Evolutionary conservation across 148 eudicot species (phyloP), one percentile per base, ranked within the genome.

Genomic region (Mesembryanthemum crystallinum): DNA sequence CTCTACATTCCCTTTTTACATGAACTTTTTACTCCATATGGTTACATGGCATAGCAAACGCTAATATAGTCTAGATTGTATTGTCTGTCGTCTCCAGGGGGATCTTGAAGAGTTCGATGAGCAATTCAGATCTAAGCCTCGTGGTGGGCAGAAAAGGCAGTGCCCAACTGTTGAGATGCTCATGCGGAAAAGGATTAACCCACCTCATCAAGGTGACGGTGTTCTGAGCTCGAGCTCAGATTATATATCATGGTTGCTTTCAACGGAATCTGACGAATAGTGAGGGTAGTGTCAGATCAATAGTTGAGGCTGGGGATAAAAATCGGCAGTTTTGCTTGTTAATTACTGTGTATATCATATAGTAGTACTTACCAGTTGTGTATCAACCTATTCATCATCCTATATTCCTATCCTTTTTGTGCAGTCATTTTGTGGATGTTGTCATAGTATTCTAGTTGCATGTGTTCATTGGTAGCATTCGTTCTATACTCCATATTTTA

Each of bases 41-140:
- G 21, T 11, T 30, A 29, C 20, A 20, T 1, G 28, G 37, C 72
- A 64, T 18, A 3, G 37, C 14, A 24, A 0, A 43, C 29, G n/a
- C 71, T 39, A 10, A 54, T 63, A 7, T 5, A 7, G 17, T 64
- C 28, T 1, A 18, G 8, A 27, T 59, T 42, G 6, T 21, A 29
- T 13, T 28, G 3, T 23, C 30, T 29, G 29, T 27, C 20, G 23
- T 33, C 14, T 72, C 1, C 67, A 85, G 88, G 88, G 88, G 51
- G 82, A 83, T 62, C 65, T 82, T 45, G 88, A 85, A 66, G 88
- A 80, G 65, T 75, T 80, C 39, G 88, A 85, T 47, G 82, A 80
- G 71, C 73, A 72, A 71, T 78, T 81, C 76, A 80, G 77, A 64
- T 74, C 80, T 14, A 77, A 82, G 71, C 71, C 82, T 57, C 76